A percentile compares a stretch with the other conserved stretches of the same genome.
phyloP scores from a whole-genome alignment of 768 basidiomycete species.

The Mrakia hoshinonis region DNA sequence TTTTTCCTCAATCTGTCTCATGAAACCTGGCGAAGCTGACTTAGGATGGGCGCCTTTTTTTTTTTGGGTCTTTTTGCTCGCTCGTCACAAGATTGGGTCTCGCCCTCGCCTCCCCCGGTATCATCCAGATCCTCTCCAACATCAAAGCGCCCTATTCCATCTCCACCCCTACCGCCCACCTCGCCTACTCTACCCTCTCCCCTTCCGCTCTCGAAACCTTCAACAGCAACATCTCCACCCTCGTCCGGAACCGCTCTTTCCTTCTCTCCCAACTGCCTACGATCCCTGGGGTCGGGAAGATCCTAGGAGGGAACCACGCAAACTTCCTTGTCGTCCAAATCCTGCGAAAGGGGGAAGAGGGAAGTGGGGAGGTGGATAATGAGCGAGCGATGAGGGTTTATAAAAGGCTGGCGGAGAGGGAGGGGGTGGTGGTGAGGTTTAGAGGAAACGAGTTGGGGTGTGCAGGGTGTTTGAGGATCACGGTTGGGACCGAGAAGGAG shows the following conservation, averaged over 20 bases:
- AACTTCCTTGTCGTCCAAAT: conserved; percentile 85
- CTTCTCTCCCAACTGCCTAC: conserved; percentile 49
- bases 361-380: conserved; percentile 50
- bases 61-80: neutral
- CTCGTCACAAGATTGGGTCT: conserved; percentile 70
- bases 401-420: conserved; percentile 64
- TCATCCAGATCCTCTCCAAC: conserved; percentile 84
- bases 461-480: conserved; percentile 75
- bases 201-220: conserved; percentile 55
- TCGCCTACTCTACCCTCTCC: conserved; percentile 71
- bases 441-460: conserved; percentile 81
- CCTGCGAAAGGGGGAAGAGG: conserved; percentile 44
- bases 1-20: neutral
- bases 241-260: conserved; percentile 52
- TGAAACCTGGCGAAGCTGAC: neutral
- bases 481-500: conserved; percentile 76
- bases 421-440: conserved; percentile 72
- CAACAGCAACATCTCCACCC: conserved; percentile 54
- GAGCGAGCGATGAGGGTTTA: conserved; percentile 59
- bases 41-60: no score
- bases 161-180: conserved; percentile 74
- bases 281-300: conserved; percentile 48
- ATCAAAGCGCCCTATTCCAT: conserved; percentile 98
- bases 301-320: conserved; percentile 74
- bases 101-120: conserved; percentile 75